Percentiles rank a stretch among this genome's conserved stretches.
Conservation (phyloP, 2,329 filamentous ascomycete species). For the Escovopsis weberi region DNA sequence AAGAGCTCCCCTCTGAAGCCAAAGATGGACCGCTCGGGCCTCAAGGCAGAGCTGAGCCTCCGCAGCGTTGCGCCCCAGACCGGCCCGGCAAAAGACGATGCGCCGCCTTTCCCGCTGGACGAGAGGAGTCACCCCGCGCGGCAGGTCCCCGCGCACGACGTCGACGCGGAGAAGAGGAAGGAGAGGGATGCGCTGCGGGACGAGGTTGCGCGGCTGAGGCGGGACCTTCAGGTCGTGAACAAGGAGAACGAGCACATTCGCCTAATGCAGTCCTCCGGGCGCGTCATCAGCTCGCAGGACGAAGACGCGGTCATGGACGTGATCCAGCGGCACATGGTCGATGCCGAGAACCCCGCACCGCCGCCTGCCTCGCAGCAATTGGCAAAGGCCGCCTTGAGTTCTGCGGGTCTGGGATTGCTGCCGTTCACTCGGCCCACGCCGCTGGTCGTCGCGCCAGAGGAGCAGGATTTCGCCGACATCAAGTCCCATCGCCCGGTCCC, state of each 20-base stretch:
- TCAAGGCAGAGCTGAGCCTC: not conserved
- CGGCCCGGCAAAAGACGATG: not conserved
- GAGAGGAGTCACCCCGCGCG: slow-evolving; percentile 23
- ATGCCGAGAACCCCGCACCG: slow-evolving; percentile 16
- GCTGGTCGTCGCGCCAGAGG: slow-evolving; percentile 11
- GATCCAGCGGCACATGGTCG: slow-evolving; percentile 24
- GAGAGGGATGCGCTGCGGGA: slow-evolving; percentile 37
- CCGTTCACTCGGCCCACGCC: slow-evolving; percentile 30
- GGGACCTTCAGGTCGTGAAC: slow-evolving; percentile 41
- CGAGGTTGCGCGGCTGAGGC: slow-evolving; percentile 41
- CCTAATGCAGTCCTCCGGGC: slow-evolving; percentile 24
- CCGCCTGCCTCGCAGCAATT: slow-evolving; percentile 23
- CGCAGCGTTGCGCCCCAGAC: not conserved
- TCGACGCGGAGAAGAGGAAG: slow-evolving; percentile 33
- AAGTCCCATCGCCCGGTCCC: slow-evolving; percentile 50
- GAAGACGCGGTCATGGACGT: slow-evolving; percentile 26
- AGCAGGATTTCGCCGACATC: slow-evolving; percentile 25
- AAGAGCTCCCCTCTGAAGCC: slow-evolving; percentile 38
- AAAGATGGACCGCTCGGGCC: slow-evolving; percentile 16
- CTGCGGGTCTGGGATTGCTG: slow-evolving; percentile 29
- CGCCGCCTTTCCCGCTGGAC: slow-evolving; percentile 3
- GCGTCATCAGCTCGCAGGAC: slow-evolving; percentile 18
- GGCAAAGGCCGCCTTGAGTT: slow-evolving; percentile 35
- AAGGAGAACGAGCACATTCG: slow-evolving; percentile 44
- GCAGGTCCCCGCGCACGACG: slow-evolving; percentile 25